A percentile compares a stretch with the other conserved stretches of the same genome.
phyloP scores from a whole-genome alignment of 2,329 filamentous ascomycete species.

The Periconia sp. region DNA sequence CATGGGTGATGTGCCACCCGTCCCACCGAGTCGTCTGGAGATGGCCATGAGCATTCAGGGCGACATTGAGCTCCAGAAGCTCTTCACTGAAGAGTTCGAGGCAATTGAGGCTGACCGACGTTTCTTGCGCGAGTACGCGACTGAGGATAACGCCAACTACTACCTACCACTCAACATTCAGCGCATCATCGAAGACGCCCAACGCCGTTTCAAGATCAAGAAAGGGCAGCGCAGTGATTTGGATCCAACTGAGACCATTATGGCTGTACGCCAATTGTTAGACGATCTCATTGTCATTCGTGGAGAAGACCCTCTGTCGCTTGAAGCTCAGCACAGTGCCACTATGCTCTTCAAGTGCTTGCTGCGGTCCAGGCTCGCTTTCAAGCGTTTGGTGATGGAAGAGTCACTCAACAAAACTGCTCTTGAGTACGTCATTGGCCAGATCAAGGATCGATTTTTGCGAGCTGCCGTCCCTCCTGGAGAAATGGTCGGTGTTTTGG shows the following conservation, averaged over 20 bases:
- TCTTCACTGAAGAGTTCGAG: constrained; percentile 88
- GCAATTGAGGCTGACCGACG: constrained; percentile 72
- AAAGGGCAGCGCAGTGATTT: constrained; percentile 80
- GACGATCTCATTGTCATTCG: constrained; percentile 82
- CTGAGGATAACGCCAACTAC: constrained; percentile 75
- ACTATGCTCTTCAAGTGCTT: constrained; percentile 92
- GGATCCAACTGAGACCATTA: constrained; percentile 83
- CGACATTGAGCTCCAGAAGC: constrained; percentile 81
- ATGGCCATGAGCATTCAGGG: constrained; percentile 84
- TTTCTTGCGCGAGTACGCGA: constrained; percentile 68
- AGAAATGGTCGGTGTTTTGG: constrained; percentile 98
- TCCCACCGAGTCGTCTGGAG: constrained; percentile 74
- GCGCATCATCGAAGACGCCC: constrained; percentile 87
- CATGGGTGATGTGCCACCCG: constrained; percentile 67
- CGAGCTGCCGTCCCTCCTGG: constrained; percentile 85
- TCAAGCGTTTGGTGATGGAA: constrained; percentile 86
- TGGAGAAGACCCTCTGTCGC: constrained; percentile 77
- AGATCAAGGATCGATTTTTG: constrained; percentile 85
- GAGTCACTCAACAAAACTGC: constrained; percentile 87
- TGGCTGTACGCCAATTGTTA: constrained; percentile 73
- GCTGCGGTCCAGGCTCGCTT: constrained; percentile 83
- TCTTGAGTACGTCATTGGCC: constrained; percentile 88
- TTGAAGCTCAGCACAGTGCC: constrained; percentile 84
- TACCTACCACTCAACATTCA: constrained; percentile 90
- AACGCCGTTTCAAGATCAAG: constrained; percentile 87